These are phyloP conservation scores for Phytopythium chamaehyphon DNA, from an alignment of 352 stramenopile genomes.

Conservation along the genomic window DNA sequence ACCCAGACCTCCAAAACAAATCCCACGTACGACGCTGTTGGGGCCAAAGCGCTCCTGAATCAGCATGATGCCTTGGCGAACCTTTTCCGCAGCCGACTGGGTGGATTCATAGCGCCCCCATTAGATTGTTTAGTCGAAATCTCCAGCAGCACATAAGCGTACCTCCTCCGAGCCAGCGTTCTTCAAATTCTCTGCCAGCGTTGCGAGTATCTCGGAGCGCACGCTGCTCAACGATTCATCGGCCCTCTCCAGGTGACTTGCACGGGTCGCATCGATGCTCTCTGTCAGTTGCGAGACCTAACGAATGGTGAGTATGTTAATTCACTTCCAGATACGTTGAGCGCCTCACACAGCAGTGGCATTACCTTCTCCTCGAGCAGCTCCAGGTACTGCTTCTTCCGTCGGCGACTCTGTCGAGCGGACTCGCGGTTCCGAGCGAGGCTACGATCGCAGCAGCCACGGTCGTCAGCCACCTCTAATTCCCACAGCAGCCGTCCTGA, in stretches of 20 bases:
- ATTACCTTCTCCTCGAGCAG: constrained; percentile 82
- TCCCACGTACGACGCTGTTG: constrained; percentile 58
- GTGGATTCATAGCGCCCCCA: neutral
- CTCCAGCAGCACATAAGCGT: no score
- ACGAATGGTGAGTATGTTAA: neutral
- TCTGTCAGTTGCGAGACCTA: constrained; percentile 84
- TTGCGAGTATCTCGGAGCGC: constrained; percentile 70
- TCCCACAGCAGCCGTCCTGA: neutral
- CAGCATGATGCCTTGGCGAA: constrained; percentile 71
- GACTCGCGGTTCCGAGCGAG: constrained; percentile 86
- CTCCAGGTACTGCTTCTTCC: constrained; percentile 89
- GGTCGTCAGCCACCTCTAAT: no score
- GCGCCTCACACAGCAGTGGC: neutral
- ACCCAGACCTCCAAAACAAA: neutral
- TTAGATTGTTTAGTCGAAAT: no score
- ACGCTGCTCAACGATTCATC: constrained; percentile 77
- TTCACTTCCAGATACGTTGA: no score
- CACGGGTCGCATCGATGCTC: constrained; percentile 78
- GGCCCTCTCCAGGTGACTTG: constrained; percentile 67
- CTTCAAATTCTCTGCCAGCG: constrained; percentile 64
- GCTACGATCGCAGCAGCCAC: constrained; percentile 11
- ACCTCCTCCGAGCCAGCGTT: constrained; percentile 52
- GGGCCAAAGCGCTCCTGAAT: constrained; percentile 82
- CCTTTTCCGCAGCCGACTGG: constrained; percentile 57
- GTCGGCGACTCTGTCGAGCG: constrained; percentile 79